Conservation (phyloP, 768 basidiomycete genomes). For the Trametopsis cervina region DNA sequence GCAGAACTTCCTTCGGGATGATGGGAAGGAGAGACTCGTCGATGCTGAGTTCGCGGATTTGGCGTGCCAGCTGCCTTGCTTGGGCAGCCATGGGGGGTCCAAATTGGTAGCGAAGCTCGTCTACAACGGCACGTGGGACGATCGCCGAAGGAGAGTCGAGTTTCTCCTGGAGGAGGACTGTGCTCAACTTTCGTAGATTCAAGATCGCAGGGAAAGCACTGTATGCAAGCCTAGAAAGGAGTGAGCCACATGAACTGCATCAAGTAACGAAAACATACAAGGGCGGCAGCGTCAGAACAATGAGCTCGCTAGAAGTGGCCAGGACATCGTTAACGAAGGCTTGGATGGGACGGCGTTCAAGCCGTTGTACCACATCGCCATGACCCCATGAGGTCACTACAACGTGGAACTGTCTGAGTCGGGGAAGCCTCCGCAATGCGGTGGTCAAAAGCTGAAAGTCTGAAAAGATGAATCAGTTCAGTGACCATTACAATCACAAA, state of each 20-base stretch:
- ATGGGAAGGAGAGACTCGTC: background rate
- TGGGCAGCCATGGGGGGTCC: background rate
- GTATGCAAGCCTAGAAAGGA: background rate
- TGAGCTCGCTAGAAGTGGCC: background rate
- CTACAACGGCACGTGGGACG: background rate
- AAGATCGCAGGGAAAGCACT: background rate
- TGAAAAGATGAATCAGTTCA: background rate
- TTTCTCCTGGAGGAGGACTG: background rate
- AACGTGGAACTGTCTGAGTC: background rate
- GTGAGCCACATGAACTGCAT: background rate
- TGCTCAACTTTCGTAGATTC: background rate
- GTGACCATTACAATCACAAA: background rate
- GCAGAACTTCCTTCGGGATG: background rate
- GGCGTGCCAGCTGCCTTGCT: background rate
- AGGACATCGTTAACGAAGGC: background rate
- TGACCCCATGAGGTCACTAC: background rate
- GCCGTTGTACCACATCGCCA: background rate
- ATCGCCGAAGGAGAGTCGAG: background rate
- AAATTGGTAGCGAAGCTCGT: constrained; percentile 1
- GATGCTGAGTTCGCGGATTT: background rate
- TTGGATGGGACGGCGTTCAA: background rate
- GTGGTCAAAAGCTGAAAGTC: background rate
- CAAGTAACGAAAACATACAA: background rate
- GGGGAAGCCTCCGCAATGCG: background rate
- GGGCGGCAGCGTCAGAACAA: background rate